Evolutionary conservation across 148 eudicot species (phyloP), one percentile per base, ranked within the genome.

Genomic region (Suaeda aralocaspica): DNA sequence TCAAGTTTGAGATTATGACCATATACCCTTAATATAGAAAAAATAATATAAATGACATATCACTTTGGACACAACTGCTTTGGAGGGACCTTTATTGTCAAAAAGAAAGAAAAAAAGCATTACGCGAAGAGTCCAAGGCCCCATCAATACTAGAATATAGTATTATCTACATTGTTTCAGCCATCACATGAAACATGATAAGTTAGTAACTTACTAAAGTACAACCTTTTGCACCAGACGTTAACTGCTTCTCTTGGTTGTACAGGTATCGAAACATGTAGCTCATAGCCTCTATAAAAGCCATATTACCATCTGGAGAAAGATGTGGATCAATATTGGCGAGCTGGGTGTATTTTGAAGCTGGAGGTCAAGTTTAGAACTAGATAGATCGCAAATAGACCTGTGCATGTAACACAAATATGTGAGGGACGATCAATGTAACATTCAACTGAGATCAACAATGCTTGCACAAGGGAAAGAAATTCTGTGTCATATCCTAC

Each of bases 291-390:
- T 72, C 81, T 89, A 94, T 86, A 65, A 84, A 93, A 55, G 97
- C 84, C 97, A 87, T 91, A 51, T 89, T 74, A 58, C 99, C 93
- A 85, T 91, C 97, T 34, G 92, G 97, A 61, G 99, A 94, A 66
- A 89, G 80, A 81, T 91, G 99, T 46, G 99, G 93, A 85, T 94
- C 99, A 41, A 93, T 83, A 67, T 74, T 34, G 99, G 97, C 9
- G 89, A 91, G 56, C 69, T 42, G 9, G 90, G 72, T 33, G 74
- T 70, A 70, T 87, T 86, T 74, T 74, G 78, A 68, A 91, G 83
- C 87, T 82, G 88, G 75, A 89, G 86, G 48, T 89, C 83, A 24
- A 93, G 78, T 75, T 86, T 82, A 33, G 60, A 72, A 56, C 81
- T 76, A 62, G 84, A 73, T 61, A 82, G 72, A 59, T 88, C 87